Conservation (phyloP, 192 early-diverging fungal species). For the Thamnidium elegans region DNA sequence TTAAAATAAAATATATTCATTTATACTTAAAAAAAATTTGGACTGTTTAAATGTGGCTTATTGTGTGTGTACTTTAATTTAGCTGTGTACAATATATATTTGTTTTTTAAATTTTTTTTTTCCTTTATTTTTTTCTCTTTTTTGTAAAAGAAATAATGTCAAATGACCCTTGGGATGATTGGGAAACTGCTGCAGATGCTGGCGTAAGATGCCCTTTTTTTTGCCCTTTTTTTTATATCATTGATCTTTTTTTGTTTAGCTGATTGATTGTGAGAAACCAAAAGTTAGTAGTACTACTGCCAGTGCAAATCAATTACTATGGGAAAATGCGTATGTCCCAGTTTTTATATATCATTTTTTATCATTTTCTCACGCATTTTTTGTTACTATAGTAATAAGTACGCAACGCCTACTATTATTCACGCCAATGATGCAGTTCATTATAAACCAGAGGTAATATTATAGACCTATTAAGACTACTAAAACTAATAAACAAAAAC, state of each 20-base stretch:
- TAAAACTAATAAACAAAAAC: neutral
- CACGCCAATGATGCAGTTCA: constrained; percentile 1
- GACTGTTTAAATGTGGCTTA: too few relatives aligned
- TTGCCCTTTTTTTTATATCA: neutral
- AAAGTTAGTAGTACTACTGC: constrained; percentile 10
- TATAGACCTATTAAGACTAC: neutral
- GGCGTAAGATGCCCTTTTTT: constrained; percentile 5
- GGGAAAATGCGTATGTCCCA: constrained; percentile 10
- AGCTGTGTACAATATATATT: neutral
- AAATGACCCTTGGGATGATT: constrained; percentile 27
- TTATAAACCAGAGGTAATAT: constrained; percentile 2
- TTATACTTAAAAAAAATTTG: too few relatives aligned
- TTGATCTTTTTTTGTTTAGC: neutral
- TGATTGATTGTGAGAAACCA: constrained; percentile 21
- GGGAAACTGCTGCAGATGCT: constrained; percentile 28
- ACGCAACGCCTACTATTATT: neutral
- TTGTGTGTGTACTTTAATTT: too few relatives aligned
- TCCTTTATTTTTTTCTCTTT: neutral
- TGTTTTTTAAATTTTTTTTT: neutral
- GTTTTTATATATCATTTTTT: neutral
- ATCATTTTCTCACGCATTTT: neutral
- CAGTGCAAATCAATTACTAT: constrained; percentile 2
- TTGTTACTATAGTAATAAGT: neutral
- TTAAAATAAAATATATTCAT: too few relatives aligned
- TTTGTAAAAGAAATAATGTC: neutral